Evolutionary conservation across 2,329 filamentous ascomycete species (phyloP).

Genomic region (Calonectria hongkongensis): DNA sequence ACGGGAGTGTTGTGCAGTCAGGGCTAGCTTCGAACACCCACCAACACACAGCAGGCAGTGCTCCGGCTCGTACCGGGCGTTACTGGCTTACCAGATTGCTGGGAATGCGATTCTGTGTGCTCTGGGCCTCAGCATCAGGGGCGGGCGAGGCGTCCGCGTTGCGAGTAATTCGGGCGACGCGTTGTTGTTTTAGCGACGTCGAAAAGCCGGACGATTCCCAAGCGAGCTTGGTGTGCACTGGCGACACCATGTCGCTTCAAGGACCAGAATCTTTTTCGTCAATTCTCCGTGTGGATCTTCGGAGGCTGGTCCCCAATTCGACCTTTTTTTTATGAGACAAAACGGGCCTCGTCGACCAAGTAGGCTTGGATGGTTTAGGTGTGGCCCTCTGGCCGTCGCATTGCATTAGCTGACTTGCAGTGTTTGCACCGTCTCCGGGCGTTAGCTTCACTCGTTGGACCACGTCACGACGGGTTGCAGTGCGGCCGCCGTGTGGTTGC

Average conservation of each 20-base stretch:
- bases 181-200: neutral
- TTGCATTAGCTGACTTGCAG: conserved; percentile 45
- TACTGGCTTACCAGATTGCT: conserved; percentile 41
- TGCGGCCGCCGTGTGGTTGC: conserved; percentile 45
- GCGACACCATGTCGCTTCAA: conserved; percentile 27
- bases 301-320: conserved; percentile 25
- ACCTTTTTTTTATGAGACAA: conserved; percentile 39
- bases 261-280: conserved; percentile 28
- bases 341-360: conserved; percentile 30
- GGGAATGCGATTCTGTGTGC: conserved; percentile 31
- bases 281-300: conserved; percentile 32
- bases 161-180: neutral
- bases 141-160: neutral
- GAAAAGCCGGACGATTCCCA: conserved; percentile 16
- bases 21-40: conserved; percentile 34
- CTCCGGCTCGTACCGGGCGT: conserved; percentile 19
- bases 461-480: conserved; percentile 53
- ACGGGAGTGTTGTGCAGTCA: conserved; percentile 41
- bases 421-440: conserved; percentile 38
- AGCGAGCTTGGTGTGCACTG: conserved; percentile 26
- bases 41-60: conserved; percentile 18
- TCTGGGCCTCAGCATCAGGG: conserved; percentile 2
- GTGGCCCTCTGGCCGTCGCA: conserved; percentile 37
- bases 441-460: conserved; percentile 48
- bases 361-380: conserved; percentile 12